phyloP scores from a whole-genome alignment of 192 early-diverging fungal genomes.

The Rhizophlyctis rosea region DNA sequence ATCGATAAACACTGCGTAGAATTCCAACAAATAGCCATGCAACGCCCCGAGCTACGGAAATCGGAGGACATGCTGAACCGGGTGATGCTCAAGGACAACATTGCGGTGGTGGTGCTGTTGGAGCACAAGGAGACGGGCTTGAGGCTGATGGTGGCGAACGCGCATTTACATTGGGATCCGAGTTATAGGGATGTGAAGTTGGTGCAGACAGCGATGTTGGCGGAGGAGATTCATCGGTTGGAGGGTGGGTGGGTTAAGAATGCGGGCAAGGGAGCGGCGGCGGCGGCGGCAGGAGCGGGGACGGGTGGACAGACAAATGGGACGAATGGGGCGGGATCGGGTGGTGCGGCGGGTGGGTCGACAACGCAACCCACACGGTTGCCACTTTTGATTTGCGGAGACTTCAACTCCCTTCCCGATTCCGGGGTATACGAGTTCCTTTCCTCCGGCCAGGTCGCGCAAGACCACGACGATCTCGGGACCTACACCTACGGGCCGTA shows the following conservation, averaged over 20 bases:
- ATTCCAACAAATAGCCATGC: slow-evolving; percentile 90
- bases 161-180: slow-evolving; percentile 95
- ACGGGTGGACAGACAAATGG: slow-evolving; percentile 8
- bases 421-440: slow-evolving; percentile 93
- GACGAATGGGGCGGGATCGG: background rate
- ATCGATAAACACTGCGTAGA: slow-evolving; percentile 87
- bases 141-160: slow-evolving; percentile 76
- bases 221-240: slow-evolving; percentile 80
- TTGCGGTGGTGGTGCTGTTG: slow-evolving; percentile 78
- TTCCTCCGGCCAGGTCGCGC: slow-evolving; percentile 67
- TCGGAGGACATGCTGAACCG: slow-evolving; percentile 94
- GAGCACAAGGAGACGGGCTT: slow-evolving; percentile 75
- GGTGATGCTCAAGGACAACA: slow-evolving; percentile 96
- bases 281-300: slow-evolving; percentile 11
- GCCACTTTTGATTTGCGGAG: slow-evolving; percentile 77
- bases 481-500: slow-evolving; percentile 80
- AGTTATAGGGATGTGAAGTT: slow-evolving; percentile 90
- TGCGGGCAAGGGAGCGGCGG: background rate
- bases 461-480: slow-evolving; percentile 83
- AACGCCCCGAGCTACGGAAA: slow-evolving; percentile 81
- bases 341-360: background rate
- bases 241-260: slow-evolving; percentile 37
- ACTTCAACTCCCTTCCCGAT: slow-evolving; percentile 87
- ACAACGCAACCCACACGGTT: slow-evolving; percentile 12
- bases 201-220: slow-evolving; percentile 89